Evolutionary conservation across 2,329 filamentous ascomycete species (phyloP).

Genomic region (Aspergillus sp.): DNA sequence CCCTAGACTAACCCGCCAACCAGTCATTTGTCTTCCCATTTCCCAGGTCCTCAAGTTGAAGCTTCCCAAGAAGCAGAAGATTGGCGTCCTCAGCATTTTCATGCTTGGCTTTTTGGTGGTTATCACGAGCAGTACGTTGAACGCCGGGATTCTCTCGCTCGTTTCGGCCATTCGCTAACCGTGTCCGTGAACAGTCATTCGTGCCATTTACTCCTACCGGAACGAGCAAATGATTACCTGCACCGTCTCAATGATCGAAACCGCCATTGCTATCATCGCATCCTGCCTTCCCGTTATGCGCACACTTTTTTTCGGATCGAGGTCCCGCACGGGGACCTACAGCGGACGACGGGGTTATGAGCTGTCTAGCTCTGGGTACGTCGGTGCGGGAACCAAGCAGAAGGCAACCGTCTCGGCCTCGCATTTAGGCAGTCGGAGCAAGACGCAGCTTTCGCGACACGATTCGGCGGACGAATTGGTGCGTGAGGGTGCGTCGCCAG

Average conservation of each 20-base stretch:
- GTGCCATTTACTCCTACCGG: conserved; percentile 19
- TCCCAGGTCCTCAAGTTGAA: conserved; percentile 18
- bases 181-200: conserved; percentile 14
- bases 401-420: conserved; percentile 14
- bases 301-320: conserved; percentile 25
- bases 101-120: conserved; percentile 18
- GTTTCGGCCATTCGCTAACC: background rate
- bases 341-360: conserved; percentile 19
- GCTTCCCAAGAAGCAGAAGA: conserved; percentile 20
- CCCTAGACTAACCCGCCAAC: background rate
- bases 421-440: conserved; percentile 1
- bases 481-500: background rate
- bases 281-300: conserved; percentile 18
- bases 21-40: conserved; percentile 22
- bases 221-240: conserved; percentile 25
- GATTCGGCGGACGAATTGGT: conserved; percentile 22
- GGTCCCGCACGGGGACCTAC: conserved; percentile 21
- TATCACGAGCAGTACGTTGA: conserved; percentile 20
- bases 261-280: conserved; percentile 21
- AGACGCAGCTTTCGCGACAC: conserved; percentile 13
- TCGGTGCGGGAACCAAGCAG: conserved; percentile 5
- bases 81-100: conserved; percentile 20
- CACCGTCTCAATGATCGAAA: conserved; percentile 26
- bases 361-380: conserved; percentile 15
- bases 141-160: background rate